Base-by-base conservation (phyloP, 202 grass and related monocot genomes). In the Zoysia matrella region DNA sequence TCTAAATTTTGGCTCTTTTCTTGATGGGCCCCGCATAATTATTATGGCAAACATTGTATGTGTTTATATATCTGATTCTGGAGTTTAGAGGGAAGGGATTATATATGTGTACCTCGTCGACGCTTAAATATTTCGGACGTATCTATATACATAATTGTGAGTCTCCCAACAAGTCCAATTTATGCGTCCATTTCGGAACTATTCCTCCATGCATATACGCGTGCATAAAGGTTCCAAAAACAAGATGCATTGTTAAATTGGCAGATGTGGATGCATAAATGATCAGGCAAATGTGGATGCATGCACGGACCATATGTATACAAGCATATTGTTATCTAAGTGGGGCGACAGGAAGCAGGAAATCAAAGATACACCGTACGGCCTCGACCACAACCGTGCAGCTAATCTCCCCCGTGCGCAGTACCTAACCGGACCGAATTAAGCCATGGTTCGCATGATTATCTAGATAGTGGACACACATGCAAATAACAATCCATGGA, bases 301-400 rank as follows among this genome's bases (percentile, higher is more conserved):
- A 77, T 85, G 82, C 60, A 73, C 82, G 82, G 87, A 77, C 82
- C 87, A 22, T 22, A 22, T 8, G 65, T 41, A 54, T 63, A 78
- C 40, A 49, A 68, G 58, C 76, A 88, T 75, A 42, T 69, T 69
- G 57, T 6, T 7, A 1, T 50, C n/a, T 77, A 71, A 52, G 82
- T 77, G 82, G 87, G 78, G 60, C 73, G 78, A 55, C 44, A 57
- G 82, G 75, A 75, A 84, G 80, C 88, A 86, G 80, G 88, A 90
- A 90, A 90, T 90, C 88, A 79, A 90, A 86, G 88, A 65, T 79
- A 80, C 84, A 75, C 88, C 56, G 71, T 86, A 86, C 80, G 75
- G 12, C 11, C 57, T 22, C 72, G 88, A 90, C n/a, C 68, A 71
- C 80, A 83, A 83, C 88, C 80, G 64, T 76, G 70, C 84, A 86